Evolutionary conservation across 805 yeast species (phyloP).

Genomic region (Kodamaea sagamina): DNA sequence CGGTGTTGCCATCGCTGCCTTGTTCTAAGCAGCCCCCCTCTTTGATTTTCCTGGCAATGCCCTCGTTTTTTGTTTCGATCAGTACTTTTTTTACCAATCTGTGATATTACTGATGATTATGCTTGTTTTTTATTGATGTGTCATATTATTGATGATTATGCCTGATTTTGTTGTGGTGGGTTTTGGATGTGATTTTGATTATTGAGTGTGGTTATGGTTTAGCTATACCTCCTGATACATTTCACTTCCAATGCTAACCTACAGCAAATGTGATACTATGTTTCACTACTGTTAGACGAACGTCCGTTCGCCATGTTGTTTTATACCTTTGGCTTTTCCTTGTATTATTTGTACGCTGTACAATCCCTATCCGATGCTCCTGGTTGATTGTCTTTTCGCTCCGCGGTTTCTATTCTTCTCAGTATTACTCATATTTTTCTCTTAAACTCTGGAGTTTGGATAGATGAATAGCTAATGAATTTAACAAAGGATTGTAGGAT

Average conservation of each 20-base stretch:
- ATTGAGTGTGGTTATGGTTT: too few relatives aligned
- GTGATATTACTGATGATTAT: background rate
- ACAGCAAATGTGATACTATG: background rate
- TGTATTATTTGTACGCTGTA: slow-evolving; percentile 3
- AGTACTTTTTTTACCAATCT: background rate
- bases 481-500: background rate
- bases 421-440: slow-evolving; percentile 9
- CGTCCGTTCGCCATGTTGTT: background rate
- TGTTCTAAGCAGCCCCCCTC: slow-evolving; percentile 25
- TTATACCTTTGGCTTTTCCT: slow-evolving; percentile 3
- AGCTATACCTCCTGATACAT: too few relatives aligned
- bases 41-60: background rate
- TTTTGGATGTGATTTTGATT: too few relatives aligned
- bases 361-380: slow-evolving; percentile 2
- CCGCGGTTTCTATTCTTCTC: slow-evolving; percentile 8
- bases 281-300: background rate
- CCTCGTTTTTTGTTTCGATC: slow-evolving; percentile 5
- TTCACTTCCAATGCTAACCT: too few relatives aligned
- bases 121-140: too few relatives aligned
- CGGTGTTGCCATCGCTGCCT: slow-evolving; percentile 39
- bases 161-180: too few relatives aligned
- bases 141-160: too few relatives aligned
- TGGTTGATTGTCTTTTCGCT: slow-evolving; percentile 4
- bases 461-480: slow-evolving; percentile 1
- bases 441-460: slow-evolving; percentile 8